These are phyloP conservation scores for Cyclotella sp. DNA, from an alignment of 108 stramenopile genomes.

Conservation along the genomic window DNA sequence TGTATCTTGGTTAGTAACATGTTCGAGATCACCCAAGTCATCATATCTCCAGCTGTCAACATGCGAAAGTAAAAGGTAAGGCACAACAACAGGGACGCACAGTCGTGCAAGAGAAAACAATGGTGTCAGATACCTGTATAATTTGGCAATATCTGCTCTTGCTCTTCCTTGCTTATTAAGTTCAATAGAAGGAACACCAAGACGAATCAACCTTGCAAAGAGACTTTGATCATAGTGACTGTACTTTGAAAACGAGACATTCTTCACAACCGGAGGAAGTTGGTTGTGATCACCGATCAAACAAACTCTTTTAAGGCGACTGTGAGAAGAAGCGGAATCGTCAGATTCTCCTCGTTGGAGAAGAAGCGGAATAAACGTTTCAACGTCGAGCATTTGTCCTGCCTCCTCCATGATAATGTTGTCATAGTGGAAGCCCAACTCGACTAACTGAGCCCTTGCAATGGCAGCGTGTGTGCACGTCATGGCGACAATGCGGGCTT, in stretches of 20 bases:
- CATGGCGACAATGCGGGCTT: constrained; percentile 97
- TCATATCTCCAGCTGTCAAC: constrained; percentile 82
- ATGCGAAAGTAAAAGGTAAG: constrained; percentile 12
- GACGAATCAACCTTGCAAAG: constrained; percentile 91
- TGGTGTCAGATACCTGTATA: constrained; percentile 69
- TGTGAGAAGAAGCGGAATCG: constrained; percentile 56
- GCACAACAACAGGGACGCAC: not conserved
- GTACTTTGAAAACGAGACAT: constrained; percentile 82
- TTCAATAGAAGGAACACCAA: constrained; percentile 87
- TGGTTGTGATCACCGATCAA: constrained; percentile 98
- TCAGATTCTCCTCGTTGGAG: constrained; percentile 89
- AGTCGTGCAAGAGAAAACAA: not conserved
- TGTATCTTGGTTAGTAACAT: constrained; percentile 57
- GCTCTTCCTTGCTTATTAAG: constrained; percentile 96
- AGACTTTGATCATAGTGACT: constrained; percentile 94
- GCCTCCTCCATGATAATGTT: constrained; percentile 98
- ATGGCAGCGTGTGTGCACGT: constrained; percentile 99
- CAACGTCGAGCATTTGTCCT: constrained; percentile 97
- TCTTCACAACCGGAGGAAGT: constrained; percentile 96
- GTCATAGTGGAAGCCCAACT: constrained; percentile 97
- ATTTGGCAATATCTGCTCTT: constrained; percentile 86
- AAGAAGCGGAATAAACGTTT: constrained; percentile 94
- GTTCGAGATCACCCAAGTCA: constrained; percentile 87
- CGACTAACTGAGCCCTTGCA: constrained; percentile 86
- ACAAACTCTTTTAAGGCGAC: constrained; percentile 93